Base-by-base conservation (phyloP, 2,329 filamentous ascomycete species). In the Botryotinia globosa region DNA sequence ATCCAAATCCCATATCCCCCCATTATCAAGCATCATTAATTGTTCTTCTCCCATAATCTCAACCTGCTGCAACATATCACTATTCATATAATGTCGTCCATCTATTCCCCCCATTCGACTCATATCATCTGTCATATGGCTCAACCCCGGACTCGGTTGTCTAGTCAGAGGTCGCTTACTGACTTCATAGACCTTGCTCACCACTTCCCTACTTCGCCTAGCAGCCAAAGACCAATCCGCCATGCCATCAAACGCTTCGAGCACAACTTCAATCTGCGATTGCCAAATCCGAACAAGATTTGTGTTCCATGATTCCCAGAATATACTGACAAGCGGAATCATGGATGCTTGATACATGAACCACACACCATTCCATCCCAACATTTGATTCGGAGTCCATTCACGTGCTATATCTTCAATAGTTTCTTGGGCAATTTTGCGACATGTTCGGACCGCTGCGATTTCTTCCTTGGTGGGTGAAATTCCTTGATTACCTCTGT, bases 341-440 rank as follows among this genome's bases (percentile, higher is more conserved):
- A 94, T 92, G 75, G 89, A 89, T 0, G 92, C 91, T 80, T 94
- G 92, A 82, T 93, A 94, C 73, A 93, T 87, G 81, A 94, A 91
- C 91, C 92, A 94, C 3, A 92, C 91, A 0, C 90, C 92, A 80
- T 93, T 93, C 92, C 92, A 94, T 14, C 92, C 92, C 0, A 89
- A 89, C 83, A 94, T 92, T 79, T 94, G 89, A 79, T 93, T 92
- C 63, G 89, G 87, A 63, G 88, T 87, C 83, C 91, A 93, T 75
- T 92, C 91, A 34, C 85, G 84, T 18, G 89, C 86, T 74, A 94
- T 93, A 74, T 94, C 91, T 73, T 90, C 87, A 75, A 94, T 92
- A 0, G 90, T 90, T 75, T 90, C 87, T 74, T 88, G 88, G 14
- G 92, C 91, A 1, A 94, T 86, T 69, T 89, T 86, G 29, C 91